Evolutionary conservation across 352 stramenopile genomes (phyloP).

Genomic region (Pythium vanterpoolii): DNA sequence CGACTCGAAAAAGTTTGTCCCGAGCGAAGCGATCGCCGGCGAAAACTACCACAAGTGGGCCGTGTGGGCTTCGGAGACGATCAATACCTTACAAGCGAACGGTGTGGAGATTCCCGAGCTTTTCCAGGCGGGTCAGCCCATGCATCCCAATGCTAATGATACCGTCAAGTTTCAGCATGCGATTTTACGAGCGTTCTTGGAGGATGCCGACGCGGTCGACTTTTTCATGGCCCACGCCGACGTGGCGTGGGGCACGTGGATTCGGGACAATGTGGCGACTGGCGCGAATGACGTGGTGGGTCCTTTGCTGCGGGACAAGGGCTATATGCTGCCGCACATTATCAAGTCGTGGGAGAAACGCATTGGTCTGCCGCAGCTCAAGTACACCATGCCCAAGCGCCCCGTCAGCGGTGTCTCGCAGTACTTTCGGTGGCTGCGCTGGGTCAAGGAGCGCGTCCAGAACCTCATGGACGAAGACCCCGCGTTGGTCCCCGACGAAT

Average conservation of each 20-base stretch:
- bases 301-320: conserved; percentile 43
- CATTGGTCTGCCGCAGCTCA: conserved; percentile 28
- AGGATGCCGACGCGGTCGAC: conserved; percentile 38
- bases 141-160: conserved; percentile 49
- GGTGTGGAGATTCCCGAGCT: conserved; percentile 30
- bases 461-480: conserved; percentile 38
- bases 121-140: conserved; percentile 31
- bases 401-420: conserved; percentile 48
- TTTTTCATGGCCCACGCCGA: conserved; percentile 60
- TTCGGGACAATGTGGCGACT: conserved; percentile 39
- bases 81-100: conserved; percentile 22
- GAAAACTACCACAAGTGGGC: conserved; percentile 47
- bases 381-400: conserved; percentile 53
- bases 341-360: conserved; percentile 66
- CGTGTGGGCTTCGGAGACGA: conserved; percentile 40
- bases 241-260: conserved; percentile 46
- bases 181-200: conserved; percentile 47
- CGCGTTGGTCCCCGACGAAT: conserved; percentile 27
- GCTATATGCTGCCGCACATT: conserved; percentile 66
- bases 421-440: conserved; percentile 72
- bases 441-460: conserved; percentile 60
- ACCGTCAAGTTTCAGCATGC: conserved; percentile 47
- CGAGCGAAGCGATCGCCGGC: conserved; percentile 32
- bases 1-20: conserved; percentile 62
- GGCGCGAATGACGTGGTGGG: conserved; percentile 44